Evolutionary conservation across 1,139 yeast genomes (phyloP).

Genomic region (Sugiyamaella neomexicana): DNA sequence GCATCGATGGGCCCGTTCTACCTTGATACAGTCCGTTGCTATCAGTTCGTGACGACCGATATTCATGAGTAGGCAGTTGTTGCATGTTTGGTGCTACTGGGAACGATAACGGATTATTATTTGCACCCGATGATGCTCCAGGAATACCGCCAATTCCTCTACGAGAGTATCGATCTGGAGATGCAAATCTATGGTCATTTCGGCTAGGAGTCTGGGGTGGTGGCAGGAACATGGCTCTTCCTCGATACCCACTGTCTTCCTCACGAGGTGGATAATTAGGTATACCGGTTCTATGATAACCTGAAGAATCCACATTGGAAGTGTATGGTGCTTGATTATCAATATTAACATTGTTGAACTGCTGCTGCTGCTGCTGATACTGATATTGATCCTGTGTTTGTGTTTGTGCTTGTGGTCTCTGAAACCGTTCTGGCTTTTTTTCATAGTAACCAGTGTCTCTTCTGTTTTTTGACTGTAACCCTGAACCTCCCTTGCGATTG

Average conservation of each 20-base stretch:
- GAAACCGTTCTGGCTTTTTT: background rate
- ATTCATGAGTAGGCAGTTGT: slow-evolving; percentile 8
- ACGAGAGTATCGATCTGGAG: slow-evolving; percentile 14
- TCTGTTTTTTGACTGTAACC: too few species aligned
- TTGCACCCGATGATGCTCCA: too few species aligned
- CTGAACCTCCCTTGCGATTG: background rate
- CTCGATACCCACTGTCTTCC: background rate
- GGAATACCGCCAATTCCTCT: slow-evolving; percentile 3
- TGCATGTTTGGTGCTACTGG: slow-evolving; percentile 1
- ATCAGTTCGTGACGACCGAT: slow-evolving; percentile 1
- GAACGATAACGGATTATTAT: too few species aligned
- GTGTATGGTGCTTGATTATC: background rate
- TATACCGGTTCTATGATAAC: background rate
- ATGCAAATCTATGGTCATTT: slow-evolving; percentile 9
- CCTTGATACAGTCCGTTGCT: background rate
- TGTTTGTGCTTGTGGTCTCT: background rate
- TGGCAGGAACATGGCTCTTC: slow-evolving; percentile 7
- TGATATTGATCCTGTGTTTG: background rate
- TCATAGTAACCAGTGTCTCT: too few species aligned
- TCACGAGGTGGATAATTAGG: background rate
- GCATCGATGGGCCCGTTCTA: background rate
- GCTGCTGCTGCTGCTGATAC: background rate
- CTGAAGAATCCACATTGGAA: background rate
- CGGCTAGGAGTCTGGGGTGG: slow-evolving; percentile 9
- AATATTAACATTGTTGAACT: background rate